Base-by-base conservation (phyloP, 106 monocot species). In the Cymbidium sinense region DNA sequence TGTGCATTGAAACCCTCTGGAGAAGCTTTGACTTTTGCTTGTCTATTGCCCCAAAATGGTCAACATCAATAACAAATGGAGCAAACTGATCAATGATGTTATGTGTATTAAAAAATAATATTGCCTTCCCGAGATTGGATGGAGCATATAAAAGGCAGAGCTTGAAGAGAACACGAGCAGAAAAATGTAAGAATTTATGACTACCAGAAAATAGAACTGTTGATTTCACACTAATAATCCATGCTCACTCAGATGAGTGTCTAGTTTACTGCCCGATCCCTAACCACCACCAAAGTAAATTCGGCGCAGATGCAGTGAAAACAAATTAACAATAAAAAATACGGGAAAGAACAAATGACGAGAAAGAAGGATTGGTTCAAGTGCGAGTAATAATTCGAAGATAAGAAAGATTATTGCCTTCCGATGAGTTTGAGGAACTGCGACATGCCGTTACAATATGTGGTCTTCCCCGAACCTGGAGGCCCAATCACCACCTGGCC, bases 381-480 rank as follows among this genome's bases (percentile, higher is more conserved):
- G n/a, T 61, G 23, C 10, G 61, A 61, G 23, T 61, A 25, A 61
- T 61, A 10, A n/a, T n/a, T n/a, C n/a, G n/a, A n/a, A n/a, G 61
- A 10, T 5, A 13, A n/a, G 73, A 13, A 55, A 51, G 51, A 30
- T 27, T 52, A 20, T 44, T 69, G 88, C 96, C 93, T 91, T 43
- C 93, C 91, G 75, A 91, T 83, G 75, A 93, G 89, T 30, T 76
- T 84, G 81, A 96, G 96, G 85, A 96, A 96, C 78, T 96, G 93
- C 3, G 93, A 87, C 96, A 96, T 93, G 73, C 96, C 93, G 72
- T 93, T 93, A 82, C 93, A 96, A 84, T 93, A 96, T 51, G 96
- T 96, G 6, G 96, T 96, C 86, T 96, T 96, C 43, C 91, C 93
- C 29, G 96, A 93, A 12, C 96, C 93, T 76, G 96, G 93, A 6